Conservation (phyloP, 2,329 filamentous ascomycete species). For the Fusarium sp. region DNA sequence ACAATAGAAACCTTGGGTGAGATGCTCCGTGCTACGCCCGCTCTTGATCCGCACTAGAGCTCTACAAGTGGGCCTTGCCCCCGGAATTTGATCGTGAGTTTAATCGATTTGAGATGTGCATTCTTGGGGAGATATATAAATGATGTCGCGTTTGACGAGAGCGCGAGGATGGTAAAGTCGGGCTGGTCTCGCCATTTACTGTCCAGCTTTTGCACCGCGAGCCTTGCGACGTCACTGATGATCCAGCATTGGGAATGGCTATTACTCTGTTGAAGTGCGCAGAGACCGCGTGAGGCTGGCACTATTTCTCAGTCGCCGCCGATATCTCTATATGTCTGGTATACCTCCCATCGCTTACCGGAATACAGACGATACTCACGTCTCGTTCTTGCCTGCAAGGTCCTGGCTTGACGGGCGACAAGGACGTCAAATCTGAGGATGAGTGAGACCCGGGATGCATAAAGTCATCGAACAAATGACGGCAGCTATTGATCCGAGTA, state of each 20-base stretch:
- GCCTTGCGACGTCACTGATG: accelerated
- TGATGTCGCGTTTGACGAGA: neutral
- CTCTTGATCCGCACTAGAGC: neutral
- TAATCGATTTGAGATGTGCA: neutral
- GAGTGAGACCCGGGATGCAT: too few relatives aligned
- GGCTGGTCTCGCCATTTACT: neutral
- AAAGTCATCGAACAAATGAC: too few relatives aligned
- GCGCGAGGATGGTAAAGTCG: accelerated
- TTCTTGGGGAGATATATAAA: neutral
- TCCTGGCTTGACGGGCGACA: too few relatives aligned
- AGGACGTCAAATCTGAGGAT: too few relatives aligned
- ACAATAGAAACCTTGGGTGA: neutral
- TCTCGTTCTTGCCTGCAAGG: too few relatives aligned
- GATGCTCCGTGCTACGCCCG: neutral
- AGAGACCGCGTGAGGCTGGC: neutral
- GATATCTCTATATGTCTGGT: too few relatives aligned
- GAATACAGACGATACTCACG: too few relatives aligned
- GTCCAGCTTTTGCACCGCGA: accelerated
- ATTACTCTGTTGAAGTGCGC: neutral
- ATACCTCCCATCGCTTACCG: too few relatives aligned
- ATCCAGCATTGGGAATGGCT: accelerated
- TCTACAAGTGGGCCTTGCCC: neutral
- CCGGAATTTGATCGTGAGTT: neutral
- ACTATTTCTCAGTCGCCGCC: too few relatives aligned
- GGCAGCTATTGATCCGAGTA: too few relatives aligned